Evolutionary conservation across 2,329 filamentous ascomycete species (phyloP).

Genomic region (Penicillium sp.): DNA sequence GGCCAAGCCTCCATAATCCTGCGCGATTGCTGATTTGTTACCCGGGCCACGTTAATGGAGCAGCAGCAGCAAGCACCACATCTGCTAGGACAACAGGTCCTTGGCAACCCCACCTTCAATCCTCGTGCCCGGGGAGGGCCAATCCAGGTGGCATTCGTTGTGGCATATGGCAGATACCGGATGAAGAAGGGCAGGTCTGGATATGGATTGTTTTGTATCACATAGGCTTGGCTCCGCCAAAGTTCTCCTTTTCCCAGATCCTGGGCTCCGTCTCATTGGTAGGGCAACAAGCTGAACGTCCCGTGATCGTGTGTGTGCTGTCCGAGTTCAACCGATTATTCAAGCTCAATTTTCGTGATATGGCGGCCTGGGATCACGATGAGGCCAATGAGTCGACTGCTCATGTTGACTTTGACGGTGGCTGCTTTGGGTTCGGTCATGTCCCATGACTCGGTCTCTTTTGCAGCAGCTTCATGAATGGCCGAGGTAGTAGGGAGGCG

Average conservation of each 20-base stretch:
- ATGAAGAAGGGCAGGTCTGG: background rate
- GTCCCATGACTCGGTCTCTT: conserved; percentile 28
- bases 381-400: conserved; percentile 81
- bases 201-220: background rate
- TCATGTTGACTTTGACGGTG: conserved; percentile 69
- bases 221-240: conserved; percentile 9
- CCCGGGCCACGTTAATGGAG: conserved; percentile 24
- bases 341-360: conserved; percentile 84
- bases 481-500: conserved; percentile 67
- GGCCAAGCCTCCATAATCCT: conserved; percentile 17
- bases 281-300: conserved; percentile 12
- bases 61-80: conserved; percentile 7
- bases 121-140: conserved; percentile 11
- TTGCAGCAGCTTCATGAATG: conserved; percentile 47
- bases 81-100: conserved; percentile 11
- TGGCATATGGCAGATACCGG: conserved; percentile 6
- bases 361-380: conserved; percentile 87
- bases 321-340: conserved; percentile 56
- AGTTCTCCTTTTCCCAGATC: conserved; percentile 9
- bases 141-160: conserved; percentile 9
- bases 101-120: conserved; percentile 21
- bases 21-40: conserved; percentile 22
- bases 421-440: conserved; percentile 24
- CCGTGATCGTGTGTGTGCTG: conserved; percentile 16
- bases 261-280: conserved; percentile 20